Percentiles rank a stretch among this genome's conserved stretches.
Evolutionary conservation across 2,329 filamentous ascomycete genomes (phyloP).

Genomic region (Sarocladium kiliense): DNA sequence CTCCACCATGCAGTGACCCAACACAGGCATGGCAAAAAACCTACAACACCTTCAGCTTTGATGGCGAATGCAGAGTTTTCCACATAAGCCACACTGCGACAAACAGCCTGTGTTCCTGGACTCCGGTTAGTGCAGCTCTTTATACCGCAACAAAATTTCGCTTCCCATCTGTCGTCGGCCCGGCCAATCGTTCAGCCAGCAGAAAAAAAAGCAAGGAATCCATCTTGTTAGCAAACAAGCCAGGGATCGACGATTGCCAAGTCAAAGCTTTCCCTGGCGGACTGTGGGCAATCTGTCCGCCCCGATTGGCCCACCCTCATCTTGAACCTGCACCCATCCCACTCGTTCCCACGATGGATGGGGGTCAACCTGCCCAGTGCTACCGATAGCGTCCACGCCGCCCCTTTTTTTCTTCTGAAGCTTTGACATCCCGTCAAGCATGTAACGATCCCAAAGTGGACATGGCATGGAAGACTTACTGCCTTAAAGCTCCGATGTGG

Average conservation of each 20-base stretch:
- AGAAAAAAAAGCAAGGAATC: not conserved
- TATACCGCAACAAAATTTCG: not conserved
- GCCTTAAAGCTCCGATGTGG: no score
- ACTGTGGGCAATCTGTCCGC: constrained; percentile 1
- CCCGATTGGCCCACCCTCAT: constrained; percentile 1
- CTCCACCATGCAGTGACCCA: not conserved
- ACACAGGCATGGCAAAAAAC: not conserved
- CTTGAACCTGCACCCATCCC: not conserved
- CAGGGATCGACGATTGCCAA: constrained; percentile 8
- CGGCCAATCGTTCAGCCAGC: not conserved
- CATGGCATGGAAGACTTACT: no score
- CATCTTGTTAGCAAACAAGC: no score
- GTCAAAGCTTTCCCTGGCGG: constrained; percentile 7
- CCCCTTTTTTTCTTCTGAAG: not conserved
- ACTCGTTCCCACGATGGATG: not conserved
- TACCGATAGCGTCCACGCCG: constrained; percentile 3
- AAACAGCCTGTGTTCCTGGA: not conserved
- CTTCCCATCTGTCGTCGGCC: not conserved
- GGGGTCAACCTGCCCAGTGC: not conserved
- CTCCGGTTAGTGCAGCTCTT: not conserved
- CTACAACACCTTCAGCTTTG: not conserved
- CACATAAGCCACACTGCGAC: not conserved
- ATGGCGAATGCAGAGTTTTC: not conserved
- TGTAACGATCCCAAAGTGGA: no score
- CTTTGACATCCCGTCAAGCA: not conserved